Evolutionary conservation across 192 early-diverging fungal species (phyloP), one percentile per base, ranked within the genome.

Genomic region (Coemansia sp.): DNA sequence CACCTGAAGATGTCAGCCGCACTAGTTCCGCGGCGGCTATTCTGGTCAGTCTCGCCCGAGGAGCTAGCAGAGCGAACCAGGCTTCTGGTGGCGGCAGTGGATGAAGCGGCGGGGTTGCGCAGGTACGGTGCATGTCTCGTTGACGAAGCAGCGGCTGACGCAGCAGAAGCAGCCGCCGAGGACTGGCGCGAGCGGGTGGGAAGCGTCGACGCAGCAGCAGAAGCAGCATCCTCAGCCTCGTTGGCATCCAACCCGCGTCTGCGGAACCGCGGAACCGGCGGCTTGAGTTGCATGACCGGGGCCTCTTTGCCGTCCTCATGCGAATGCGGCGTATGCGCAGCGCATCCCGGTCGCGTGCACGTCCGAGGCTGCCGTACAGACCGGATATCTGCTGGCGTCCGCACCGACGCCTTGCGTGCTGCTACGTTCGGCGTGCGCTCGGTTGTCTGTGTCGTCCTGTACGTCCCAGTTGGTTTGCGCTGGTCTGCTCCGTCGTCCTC

Each of bases 341-440:
- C 81, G 58, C 81, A 83, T 16, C 81, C 81, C 0, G 81, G 81
- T 2, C 81, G 71, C 24, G 81, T 83, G 62, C 81, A 83, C 48
- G 68, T 57, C 26, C 81, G 81, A 6, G 81, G 62, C 44, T 66
- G 68, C 18, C 72, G 60, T 1, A 66, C 68, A 1, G 62, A 62
- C n/a, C 81, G 81, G 24, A 83, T 41, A 14, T 83, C 76, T 2
- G 44, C 72, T 6, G 81, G 81, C 26, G 81, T 83, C 26, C 81
- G 68, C 46, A 62, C 45, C 4, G 68, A 52, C 41, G 30, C 20
- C 46, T 67, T 61, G 24, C 59, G 59, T 10, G 38, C 18, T 18
- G 38, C 8, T 18, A 21, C 23, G 52, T 14, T 30, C 24, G 24
- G 67, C 21, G 39, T 55, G 56, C 34, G 64, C 39, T 23, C 24